phyloP scores from a whole-genome alignment of 345 rosid genomes.

The Boechera stricta region DNA sequence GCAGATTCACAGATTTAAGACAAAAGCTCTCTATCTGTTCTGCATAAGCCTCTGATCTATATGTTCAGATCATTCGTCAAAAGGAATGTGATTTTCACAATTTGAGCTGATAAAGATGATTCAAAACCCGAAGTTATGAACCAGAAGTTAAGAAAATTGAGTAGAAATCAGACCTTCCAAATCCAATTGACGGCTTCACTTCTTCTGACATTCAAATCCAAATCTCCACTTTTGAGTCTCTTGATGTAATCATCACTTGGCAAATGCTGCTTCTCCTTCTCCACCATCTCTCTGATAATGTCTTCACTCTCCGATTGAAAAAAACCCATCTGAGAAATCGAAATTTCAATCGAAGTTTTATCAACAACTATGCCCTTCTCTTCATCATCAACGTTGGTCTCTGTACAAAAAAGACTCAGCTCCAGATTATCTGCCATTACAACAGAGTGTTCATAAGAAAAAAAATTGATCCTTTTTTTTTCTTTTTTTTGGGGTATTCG shows the following conservation, averaged over 20 bases:
- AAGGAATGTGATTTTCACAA: conserved; percentile 24
- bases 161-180: conserved; percentile 55
- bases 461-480: conserved; percentile 8
- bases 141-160: background rate
- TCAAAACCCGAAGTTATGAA: conserved; percentile 14
- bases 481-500: background rate
- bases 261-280: conserved; percentile 61
- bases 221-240: conserved; percentile 61
- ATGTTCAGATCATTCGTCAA: conserved; percentile 35
- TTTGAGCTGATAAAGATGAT: too few species aligned
- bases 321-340: conserved; percentile 53
- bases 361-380: conserved; percentile 42
- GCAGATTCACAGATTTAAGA: conserved; percentile 27
- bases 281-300: conserved; percentile 61
- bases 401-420: conserved; percentile 59
- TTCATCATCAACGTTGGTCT: conserved; percentile 46
- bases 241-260: conserved; percentile 60
- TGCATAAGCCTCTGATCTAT: conserved; percentile 32
- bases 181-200: conserved; percentile 74
- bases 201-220: conserved; percentile 60
- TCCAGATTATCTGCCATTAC: conserved; percentile 62
- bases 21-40: conserved; percentile 3
- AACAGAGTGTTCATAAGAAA: conserved; percentile 29
- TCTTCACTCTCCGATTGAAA: conserved; percentile 57
- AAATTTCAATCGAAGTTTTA: conserved; percentile 40